Percentiles rank a stretch among this genome's conserved stretches.
Conservation (phyloP, 1,139 yeast species). For the Blastobotrys ciferrii region DNA sequence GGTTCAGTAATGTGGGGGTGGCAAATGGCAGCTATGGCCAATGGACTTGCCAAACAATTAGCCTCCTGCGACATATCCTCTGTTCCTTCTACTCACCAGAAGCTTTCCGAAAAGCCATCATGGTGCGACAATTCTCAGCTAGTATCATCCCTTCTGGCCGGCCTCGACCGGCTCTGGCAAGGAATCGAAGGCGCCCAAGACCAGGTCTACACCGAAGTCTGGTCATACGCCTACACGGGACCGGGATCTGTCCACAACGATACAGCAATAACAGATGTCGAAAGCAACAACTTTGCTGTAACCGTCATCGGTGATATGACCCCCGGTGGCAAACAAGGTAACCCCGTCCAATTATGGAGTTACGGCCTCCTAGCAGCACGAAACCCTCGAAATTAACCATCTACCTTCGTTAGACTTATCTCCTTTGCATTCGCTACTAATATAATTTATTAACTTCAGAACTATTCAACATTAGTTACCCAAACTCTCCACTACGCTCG, state of each 20-base stretch:
- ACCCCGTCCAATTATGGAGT: conserved; percentile 19
- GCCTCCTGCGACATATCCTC: conserved; percentile 11
- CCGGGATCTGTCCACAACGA: neutral
- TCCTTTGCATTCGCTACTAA: too few relatives aligned
- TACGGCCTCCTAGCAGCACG: conserved; percentile 14
- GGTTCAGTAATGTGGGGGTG: conserved; percentile 20
- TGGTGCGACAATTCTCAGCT: conserved; percentile 16
- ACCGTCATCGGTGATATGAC: conserved; percentile 16
- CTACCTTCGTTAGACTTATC: too few relatives aligned
- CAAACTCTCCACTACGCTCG: too few relatives aligned
- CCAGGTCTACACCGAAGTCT: conserved; percentile 16
- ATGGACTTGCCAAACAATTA: conserved; percentile 15
- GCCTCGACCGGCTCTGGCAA: conserved; percentile 18
- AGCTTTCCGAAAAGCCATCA: conserved; percentile 6
- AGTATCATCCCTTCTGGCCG: conserved; percentile 14
- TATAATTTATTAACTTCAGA: too few relatives aligned
- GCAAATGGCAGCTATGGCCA: conserved; percentile 20
- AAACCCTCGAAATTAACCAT: neutral
- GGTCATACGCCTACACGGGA: conserved; percentile 14
- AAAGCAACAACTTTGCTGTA: conserved; percentile 9
- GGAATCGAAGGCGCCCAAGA: conserved; percentile 15
- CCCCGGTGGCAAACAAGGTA: conserved; percentile 16
- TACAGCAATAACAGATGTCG: neutral
- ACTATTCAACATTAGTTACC: too few relatives aligned
- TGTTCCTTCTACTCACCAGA: neutral